Base-by-base conservation (phyloP, 345 rosid genomes). In the Populus pruinosa region DNA sequence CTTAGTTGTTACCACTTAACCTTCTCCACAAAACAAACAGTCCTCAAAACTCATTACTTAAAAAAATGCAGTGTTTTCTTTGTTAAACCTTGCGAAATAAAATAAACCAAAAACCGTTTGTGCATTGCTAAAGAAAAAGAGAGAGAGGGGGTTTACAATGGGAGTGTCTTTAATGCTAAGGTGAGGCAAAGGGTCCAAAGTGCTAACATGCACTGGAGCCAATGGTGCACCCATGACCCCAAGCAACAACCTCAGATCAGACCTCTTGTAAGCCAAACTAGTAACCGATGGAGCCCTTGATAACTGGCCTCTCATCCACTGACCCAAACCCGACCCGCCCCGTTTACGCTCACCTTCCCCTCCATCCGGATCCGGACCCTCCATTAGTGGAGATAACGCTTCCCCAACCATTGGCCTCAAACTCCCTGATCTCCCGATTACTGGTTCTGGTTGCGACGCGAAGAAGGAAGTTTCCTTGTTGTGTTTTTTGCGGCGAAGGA, bases 321-420 rank as follows among this genome's bases (percentile, higher is more conserved):
- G 73, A 8, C 89, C 87, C 63, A 92, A 20, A 53, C 90, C 88
- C 77, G 92, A 94, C 78, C 95, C 94, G 70, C 74, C 81, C 47
- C 91, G 81, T 70, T 85, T 87, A 0, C 87, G 81, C n/a, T 88
- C 95, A 65, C 87, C 87, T 59, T 74, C 89, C 8, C 84, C 88
- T 53, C 87, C 93, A 70, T 92, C 96, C 14, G 97, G 97, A 88
- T 92, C 95, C 31, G 99, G 98, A 44, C 99, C 99, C 75, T 93
- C 98, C 90, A 96, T 91, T 44, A 91, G 73, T 8, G 95, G 93
- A 36, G 91, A 83, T 69, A 91, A 72, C 25, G 92, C 77, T 81
- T 87, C 87, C 33, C 88, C 93, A 0, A 81, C 71, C 9, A 85
- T 89, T 2, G 96, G 97, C 82, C 93, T 87, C 63, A 93, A 41